A percentile compares a stretch with the other conserved stretches of the same genome.
These are phyloP conservation scores for Suillus plorans DNA, from an alignment of 768 basidiomycete genomes.

Conservation along the genomic window DNA sequence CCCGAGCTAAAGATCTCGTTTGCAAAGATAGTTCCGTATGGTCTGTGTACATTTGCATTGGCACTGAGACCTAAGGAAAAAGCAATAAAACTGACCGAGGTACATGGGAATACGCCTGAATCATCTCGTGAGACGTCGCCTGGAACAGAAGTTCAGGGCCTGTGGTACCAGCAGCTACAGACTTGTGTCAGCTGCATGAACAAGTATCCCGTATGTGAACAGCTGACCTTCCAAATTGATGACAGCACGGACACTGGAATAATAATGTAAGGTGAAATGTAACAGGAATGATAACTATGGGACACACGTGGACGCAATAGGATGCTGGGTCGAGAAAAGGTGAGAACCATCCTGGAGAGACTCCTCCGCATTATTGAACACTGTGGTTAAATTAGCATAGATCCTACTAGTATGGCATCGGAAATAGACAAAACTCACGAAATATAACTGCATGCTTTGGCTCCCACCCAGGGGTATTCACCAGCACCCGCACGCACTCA, in stretches of 20 bases:
- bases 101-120: slow-evolving; percentile 82
- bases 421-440: slow-evolving; percentile 46
- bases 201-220: neutral
- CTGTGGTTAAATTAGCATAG: slow-evolving; percentile 36
- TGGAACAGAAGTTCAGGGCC: slow-evolving; percentile 94
- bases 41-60: slow-evolving; percentile 39
- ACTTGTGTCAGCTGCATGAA: neutral
- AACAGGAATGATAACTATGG: slow-evolving; percentile 4
- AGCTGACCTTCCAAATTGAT: slow-evolving; percentile 84
- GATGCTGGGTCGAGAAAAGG: slow-evolving; percentile 89
- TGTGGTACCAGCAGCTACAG: slow-evolving; percentile 76
- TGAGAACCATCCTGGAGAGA: slow-evolving; percentile 94
- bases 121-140: slow-evolving; percentile 94
- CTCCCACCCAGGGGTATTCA: slow-evolving; percentile 62
- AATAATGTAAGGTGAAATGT: neutral
- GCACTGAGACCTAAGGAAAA: neutral
- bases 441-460: slow-evolving; percentile 82
- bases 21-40: slow-evolving; percentile 86
- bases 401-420: neutral
- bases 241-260: slow-evolving; percentile 69
- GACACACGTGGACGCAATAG: slow-evolving; percentile 63
- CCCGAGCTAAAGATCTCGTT: slow-evolving; percentile 94
- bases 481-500: slow-evolving; percentile 78
- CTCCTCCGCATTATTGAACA: slow-evolving; percentile 96
- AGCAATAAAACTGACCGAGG: slow-evolving; percentile 51